Percentiles rank a stretch among this genome's conserved stretches.
phyloP scores from a whole-genome alignment of 306 rosid genomes.

The Herpetospermum pedunculosum region DNA sequence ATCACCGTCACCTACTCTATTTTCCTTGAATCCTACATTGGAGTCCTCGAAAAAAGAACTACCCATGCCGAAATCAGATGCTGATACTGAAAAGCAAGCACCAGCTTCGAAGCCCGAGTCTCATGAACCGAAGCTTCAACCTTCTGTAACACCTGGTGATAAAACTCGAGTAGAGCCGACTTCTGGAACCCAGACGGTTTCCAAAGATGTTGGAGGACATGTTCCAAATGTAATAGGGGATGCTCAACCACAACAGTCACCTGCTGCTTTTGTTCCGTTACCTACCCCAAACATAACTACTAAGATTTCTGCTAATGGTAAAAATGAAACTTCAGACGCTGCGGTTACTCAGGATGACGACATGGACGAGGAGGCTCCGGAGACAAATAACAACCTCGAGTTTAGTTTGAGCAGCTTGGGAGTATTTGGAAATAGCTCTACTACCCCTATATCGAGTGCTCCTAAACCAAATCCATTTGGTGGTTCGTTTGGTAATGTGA shows the following conservation, averaged over 20 bases:
- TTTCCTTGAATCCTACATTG: slow-evolving; percentile 18
- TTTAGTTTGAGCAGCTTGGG: slow-evolving; percentile 50
- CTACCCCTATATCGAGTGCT: slow-evolving; percentile 35
- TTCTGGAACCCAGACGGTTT: slow-evolving; percentile 15
- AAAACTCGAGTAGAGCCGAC: slow-evolving; percentile 13
- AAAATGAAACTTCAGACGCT: slow-evolving; percentile 31
- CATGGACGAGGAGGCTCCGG: slow-evolving; percentile 96
- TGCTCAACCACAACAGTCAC: slow-evolving; percentile 29
- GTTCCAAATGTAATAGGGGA: slow-evolving; percentile 13
- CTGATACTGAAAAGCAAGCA: slow-evolving; percentile 20
- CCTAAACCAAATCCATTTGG: slow-evolving; percentile 70
- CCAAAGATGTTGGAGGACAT: slow-evolving; percentile 15
- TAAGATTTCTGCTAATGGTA: slow-evolving; percentile 23
- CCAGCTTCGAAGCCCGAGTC: slow-evolving; percentile 18
- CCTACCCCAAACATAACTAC: slow-evolving; percentile 26
- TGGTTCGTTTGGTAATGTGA: slow-evolving; percentile 42
- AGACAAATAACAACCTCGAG: slow-evolving; percentile 35
- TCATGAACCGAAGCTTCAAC: slow-evolving; percentile 25
- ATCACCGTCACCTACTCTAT: slow-evolving; percentile 8
- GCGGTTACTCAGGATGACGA: slow-evolving; percentile 50
- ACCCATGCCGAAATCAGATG: slow-evolving; percentile 24
- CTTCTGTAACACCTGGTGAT: slow-evolving; percentile 18
- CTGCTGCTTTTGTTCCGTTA: slow-evolving; percentile 30
- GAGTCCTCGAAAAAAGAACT: slow-evolving; percentile 30
- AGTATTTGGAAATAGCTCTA: slow-evolving; percentile 49